Evolutionary conservation across 2,329 filamentous ascomycete genomes (phyloP).

Genomic region (Nannizziopsis arthrosporioides): DNA sequence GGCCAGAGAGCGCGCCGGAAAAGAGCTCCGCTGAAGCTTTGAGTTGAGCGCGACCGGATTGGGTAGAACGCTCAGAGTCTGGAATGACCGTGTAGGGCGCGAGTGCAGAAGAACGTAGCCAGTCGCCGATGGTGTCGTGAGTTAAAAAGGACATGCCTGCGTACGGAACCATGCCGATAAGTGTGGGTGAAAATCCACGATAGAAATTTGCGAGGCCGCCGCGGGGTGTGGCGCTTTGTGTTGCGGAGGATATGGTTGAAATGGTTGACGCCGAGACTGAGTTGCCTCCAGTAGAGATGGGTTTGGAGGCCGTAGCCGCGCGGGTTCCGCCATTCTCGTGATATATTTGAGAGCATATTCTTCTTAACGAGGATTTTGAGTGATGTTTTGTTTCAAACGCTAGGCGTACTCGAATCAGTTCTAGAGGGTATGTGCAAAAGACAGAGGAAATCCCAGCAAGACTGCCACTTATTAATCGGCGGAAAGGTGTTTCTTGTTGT

Average conservation of each 20-base stretch:
- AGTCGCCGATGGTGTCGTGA: slow-evolving; percentile 78
- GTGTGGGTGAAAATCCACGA: slow-evolving; percentile 77
- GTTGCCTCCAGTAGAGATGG: no score
- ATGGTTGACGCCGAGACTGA: no score
- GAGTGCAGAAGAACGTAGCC: slow-evolving; percentile 58
- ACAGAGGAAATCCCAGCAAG: slow-evolving; percentile 69
- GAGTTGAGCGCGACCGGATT: slow-evolving; percentile 51
- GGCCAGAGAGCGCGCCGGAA: slow-evolving; percentile 72
- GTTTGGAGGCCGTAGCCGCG: slow-evolving; percentile 22
- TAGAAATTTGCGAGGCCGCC: slow-evolving; percentile 83
- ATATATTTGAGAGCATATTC: slow-evolving; percentile 80
- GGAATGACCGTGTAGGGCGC: slow-evolving; percentile 66
- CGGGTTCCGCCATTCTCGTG: slow-evolving; percentile 47
- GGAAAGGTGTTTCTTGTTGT: slow-evolving; percentile 65
- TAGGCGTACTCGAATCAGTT: slow-evolving; percentile 81
- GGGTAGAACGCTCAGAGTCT: slow-evolving; percentile 34
- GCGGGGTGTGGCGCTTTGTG: slow-evolving; percentile 46
- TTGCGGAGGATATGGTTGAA: slow-evolving; percentile 19
- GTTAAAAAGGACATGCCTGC: slow-evolving; percentile 92
- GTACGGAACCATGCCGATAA: slow-evolving; percentile 93
- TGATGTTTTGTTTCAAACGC: slow-evolving; percentile 84
- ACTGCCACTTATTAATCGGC: slow-evolving; percentile 45
- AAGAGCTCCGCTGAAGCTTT: slow-evolving; percentile 77
- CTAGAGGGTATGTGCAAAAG: slow-evolving; percentile 90
- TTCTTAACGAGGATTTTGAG: slow-evolving; percentile 55